These are phyloP conservation scores for Gastrolobium villosum DNA, from an alignment of 306 rosid genomes.

Conservation along the genomic window DNA sequence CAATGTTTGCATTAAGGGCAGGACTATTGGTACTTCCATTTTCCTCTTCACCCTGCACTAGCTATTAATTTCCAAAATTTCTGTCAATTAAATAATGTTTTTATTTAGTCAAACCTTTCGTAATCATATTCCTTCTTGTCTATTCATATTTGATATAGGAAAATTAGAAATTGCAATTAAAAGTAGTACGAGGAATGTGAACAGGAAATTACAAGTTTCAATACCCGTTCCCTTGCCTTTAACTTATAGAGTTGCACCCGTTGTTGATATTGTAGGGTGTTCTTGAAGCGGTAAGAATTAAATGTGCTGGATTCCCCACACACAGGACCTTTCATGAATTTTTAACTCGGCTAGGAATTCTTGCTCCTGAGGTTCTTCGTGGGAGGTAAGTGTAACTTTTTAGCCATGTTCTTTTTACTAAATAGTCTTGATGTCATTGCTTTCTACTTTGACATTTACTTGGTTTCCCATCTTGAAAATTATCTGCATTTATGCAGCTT, in stretches of 20 bases:
- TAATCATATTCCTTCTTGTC: neutral
- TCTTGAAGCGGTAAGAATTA: conserved; percentile 94
- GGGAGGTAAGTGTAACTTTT: conserved; percentile 72
- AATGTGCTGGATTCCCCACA: conserved; percentile 96
- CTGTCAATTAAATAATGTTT: conserved; percentile 8
- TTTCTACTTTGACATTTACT: conserved; percentile 42
- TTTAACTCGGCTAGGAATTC: conserved; percentile 67
- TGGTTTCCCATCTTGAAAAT: conserved; percentile 48
- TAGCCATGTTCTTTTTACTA: conserved; percentile 11
- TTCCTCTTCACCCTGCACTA: conserved; percentile 34
- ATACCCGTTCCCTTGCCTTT: conserved; percentile 16
- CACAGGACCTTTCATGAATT: conserved; percentile 76
- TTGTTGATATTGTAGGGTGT: conserved; percentile 80
- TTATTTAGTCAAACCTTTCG: conserved; percentile 33
- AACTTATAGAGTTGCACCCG: conserved; percentile 48
- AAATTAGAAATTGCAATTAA: conserved; percentile 23
- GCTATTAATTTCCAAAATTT: conserved; percentile 28
- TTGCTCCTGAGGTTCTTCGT: conserved; percentile 81
- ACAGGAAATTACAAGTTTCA: conserved; percentile 19
- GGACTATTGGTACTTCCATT: conserved; percentile 35
- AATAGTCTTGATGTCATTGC: conserved; percentile 35
- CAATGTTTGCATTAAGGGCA: conserved; percentile 38
- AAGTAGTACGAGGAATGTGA: conserved; percentile 34
- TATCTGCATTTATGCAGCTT: conserved; percentile 62
- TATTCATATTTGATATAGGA: conserved; percentile 37